Evolutionary conservation across 306 rosid genomes (phyloP), one percentile per base, ranked within the genome.

Genomic region (Cicer bijugum): DNA sequence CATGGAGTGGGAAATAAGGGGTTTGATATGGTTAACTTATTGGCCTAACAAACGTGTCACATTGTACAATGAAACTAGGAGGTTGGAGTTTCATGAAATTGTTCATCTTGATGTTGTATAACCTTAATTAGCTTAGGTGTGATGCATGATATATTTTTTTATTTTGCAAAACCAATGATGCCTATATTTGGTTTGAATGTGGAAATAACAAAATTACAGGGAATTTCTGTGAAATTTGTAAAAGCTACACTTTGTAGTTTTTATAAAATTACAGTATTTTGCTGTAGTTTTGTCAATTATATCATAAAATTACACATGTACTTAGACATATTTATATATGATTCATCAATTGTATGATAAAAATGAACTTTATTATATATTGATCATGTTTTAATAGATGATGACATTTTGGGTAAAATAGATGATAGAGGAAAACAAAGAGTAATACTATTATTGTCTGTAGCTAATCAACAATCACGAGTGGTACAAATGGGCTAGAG

Each of bases 21-120:
- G 97, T 39, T 86, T 95, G 95, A 85, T 94, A 11, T 94, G 95
- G 97, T 79, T 94, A 53, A 91, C 98, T 0, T 91, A 94, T 86
- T 94, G 90, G 96, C 96, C 98, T 42, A 94, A 94, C 70, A 94
- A 89, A 55, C 72, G 87, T 0, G 85, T 66, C 5, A 85, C 97
- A 0, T 88, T 81, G 55, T 86, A 88, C 37, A 77, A 44, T 35
- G 96, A 94, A 78, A 94, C 97, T 39, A 84, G 96, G 74, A 91
- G 88, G 80, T 67, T 91, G 83, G 97, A 94, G 81, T 94, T 94
- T 69, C 86, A 85, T 65, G 95, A 91, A 72, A 71, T 72, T 12
- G 75, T 94, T 4, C 55, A 77, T 71, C 89, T 94, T 48, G 59
- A 80, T 8, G 69, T 94, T 76, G 90, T 81, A 79, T 88, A 78